Evolutionary conservation across 2,329 filamentous ascomycete genomes (phyloP), one percentile per base, ranked within the genome.

Genomic region (Diplodia scrobiculata): DNA sequence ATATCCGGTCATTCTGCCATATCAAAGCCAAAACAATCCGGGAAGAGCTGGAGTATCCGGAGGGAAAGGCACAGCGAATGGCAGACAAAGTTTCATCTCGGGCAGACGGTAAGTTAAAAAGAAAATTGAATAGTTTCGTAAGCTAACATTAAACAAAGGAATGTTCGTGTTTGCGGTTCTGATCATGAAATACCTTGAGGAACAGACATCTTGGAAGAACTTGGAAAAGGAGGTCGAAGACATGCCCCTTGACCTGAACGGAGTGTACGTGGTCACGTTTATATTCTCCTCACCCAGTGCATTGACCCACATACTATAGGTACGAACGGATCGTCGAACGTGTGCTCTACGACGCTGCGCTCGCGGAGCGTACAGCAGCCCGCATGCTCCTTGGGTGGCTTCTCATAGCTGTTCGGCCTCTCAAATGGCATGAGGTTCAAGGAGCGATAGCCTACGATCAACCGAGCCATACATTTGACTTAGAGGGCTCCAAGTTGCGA

Each of bases 401-500:
- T 14, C 75, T 74, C 4, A 77, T 77, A 62, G 77, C 79, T 1
- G 77, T 75, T 54, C 73, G 80, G 0, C 73, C 79, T 0, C 70
- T 83, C 0, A 77, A 77, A 63, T 77, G 74, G 75, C 73, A 80
- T 62, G 80, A 82, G 66, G 74, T 82, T 6, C 74, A 80, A 52
- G 75, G 76, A 5, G 73, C 76, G 7, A 68, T 78, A 9, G 72
- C 76, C 2, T 72, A 79, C 1, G 66, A 78, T 60, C 11, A n/a
- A 4, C 27, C 21, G 6, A 45, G 10, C 17, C 41, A 45, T 45
- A 19, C 41, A 7, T 45, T 45, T 19, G 41, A 45, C 6, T 6
- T 45, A 1, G 11, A 45, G 17, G n/a, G 17, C 13, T 9, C 41
- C 17, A 45, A 45, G 4, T n/a, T 45, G 9, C 41, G 41, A 9